phyloP scores from a whole-genome alignment of 371 early-diverging fungal genomes.

The Parasitella parasitica region DNA sequence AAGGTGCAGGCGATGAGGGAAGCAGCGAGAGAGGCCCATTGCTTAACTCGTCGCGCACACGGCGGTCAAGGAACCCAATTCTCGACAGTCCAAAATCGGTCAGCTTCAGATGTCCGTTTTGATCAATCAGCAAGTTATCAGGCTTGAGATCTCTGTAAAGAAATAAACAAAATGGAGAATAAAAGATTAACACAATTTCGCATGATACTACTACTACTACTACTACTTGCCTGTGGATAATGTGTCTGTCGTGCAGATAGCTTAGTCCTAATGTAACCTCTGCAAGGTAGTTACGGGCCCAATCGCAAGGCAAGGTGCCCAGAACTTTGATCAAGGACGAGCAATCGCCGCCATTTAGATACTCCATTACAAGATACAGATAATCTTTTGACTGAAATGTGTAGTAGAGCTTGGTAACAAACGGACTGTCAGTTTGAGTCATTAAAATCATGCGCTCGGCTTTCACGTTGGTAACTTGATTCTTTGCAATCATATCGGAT shows the following conservation, averaged over 20 bases:
- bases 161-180: too few relatives aligned
- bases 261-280: constrained; percentile 93
- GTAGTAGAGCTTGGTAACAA: constrained; percentile 91
- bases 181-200: too few relatives aligned
- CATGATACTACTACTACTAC: too few relatives aligned
- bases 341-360: constrained; percentile 96
- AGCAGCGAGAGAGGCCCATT: constrained; percentile 14
- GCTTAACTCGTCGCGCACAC: constrained; percentile 62
- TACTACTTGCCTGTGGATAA: constrained; percentile 79
- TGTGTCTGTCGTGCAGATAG: constrained; percentile 84
- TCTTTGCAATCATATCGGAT: constrained; percentile 90
- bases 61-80: constrained; percentile 82
- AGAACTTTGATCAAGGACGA: constrained; percentile 87
- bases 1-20: constrained; percentile 44
- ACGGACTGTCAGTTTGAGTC: constrained; percentile 87
- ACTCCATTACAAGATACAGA: constrained; percentile 94
- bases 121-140: constrained; percentile 89
- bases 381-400: constrained; percentile 92
- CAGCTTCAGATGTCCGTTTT: constrained; percentile 89
- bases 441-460: constrained; percentile 85
- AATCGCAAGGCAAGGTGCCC: constrained; percentile 85
- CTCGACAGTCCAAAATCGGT: constrained; percentile 95
- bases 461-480: constrained; percentile 89
- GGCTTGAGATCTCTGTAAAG: constrained; percentile 87
- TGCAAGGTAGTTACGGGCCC: constrained; percentile 90